Percentiles rank a stretch among this genome's conserved stretches.
Evolutionary conservation across 208 protist species (phyloP).

Genomic region (Trypanosoma congolense): DNA sequence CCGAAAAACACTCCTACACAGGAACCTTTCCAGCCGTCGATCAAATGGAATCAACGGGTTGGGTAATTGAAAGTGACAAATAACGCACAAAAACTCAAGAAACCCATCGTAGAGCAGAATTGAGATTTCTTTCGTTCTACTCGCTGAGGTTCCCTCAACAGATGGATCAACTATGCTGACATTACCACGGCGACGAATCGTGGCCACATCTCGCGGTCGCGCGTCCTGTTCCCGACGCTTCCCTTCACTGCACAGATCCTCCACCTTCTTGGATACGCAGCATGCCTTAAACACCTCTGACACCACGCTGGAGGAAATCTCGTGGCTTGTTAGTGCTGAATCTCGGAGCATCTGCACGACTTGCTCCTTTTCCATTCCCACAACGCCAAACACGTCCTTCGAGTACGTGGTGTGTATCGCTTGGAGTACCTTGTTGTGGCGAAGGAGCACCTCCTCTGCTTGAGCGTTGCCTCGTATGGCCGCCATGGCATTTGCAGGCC

Average conservation of each 20-base stretch:
- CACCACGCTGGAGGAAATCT: slow-evolving; percentile 80
- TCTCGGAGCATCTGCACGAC: slow-evolving; percentile 75
- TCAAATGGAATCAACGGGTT: slow-evolving; percentile 80
- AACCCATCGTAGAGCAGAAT: slow-evolving; percentile 79
- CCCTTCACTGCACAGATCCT: slow-evolving; percentile 40
- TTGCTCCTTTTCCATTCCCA: slow-evolving; percentile 64
- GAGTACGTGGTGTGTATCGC: slow-evolving; percentile 73
- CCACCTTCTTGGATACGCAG: slow-evolving; percentile 37
- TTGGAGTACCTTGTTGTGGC: slow-evolving; percentile 51
- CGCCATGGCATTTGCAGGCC: slow-evolving; percentile 29
- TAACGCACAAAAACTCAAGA: slow-evolving; percentile 72
- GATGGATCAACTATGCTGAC: slow-evolving; percentile 59
- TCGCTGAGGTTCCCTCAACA: slow-evolving; percentile 8
- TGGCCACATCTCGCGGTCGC: slow-evolving; percentile 22
- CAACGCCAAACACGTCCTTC: slow-evolving; percentile 60
- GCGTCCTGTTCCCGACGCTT: slow-evolving; percentile 59
- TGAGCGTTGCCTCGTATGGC: slow-evolving; percentile 43
- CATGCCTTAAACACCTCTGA: slow-evolving; percentile 78
- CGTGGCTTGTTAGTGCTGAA: slow-evolving; percentile 85
- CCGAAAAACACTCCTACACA: slow-evolving; percentile 68
- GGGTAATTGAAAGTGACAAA: slow-evolving; percentile 83
- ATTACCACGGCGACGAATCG: slow-evolving; percentile 26
- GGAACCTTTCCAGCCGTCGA: slow-evolving; percentile 56
- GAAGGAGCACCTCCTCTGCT: slow-evolving; percentile 50
- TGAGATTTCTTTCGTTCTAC: slow-evolving; percentile 29